These are phyloP conservation scores for Suaeda aralocaspica DNA, from an alignment of 148 eudicot genomes.

Conservation along the genomic window DNA sequence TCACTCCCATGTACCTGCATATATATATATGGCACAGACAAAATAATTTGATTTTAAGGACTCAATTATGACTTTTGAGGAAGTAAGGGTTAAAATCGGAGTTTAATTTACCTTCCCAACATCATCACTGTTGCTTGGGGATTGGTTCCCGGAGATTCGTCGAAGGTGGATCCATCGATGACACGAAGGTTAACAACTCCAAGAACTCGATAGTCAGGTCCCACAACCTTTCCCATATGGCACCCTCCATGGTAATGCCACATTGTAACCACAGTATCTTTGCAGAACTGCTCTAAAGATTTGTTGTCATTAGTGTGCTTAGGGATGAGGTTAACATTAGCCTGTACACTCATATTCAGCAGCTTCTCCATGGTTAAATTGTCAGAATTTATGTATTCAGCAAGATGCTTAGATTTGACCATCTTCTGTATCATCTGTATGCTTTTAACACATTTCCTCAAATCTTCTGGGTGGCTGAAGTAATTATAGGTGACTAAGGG, in stretches of 20 bases:
- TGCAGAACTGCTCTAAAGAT: slow-evolving; percentile 77
- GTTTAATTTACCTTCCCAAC: slow-evolving; percentile 75
- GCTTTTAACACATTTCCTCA: slow-evolving; percentile 60
- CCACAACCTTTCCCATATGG: slow-evolving; percentile 76
- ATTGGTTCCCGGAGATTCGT: slow-evolving; percentile 86
- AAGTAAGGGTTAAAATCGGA: neutral
- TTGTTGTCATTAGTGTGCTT: slow-evolving; percentile 63
- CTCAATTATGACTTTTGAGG: neutral
- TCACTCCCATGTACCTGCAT: slow-evolving; percentile 95
- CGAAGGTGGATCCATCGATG: slow-evolving; percentile 74
- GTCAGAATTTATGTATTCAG: slow-evolving; percentile 42
- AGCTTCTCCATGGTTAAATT: slow-evolving; percentile 39
- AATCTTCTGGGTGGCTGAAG: slow-evolving; percentile 72
- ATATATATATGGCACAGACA: neutral
- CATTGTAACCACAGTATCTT: slow-evolving; percentile 79
- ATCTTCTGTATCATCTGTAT: slow-evolving; percentile 54
- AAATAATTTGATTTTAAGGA: neutral
- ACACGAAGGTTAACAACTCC: slow-evolving; percentile 73
- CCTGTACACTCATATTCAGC: slow-evolving; percentile 71
- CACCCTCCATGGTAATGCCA: slow-evolving; percentile 99
- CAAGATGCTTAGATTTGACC: slow-evolving; percentile 43
- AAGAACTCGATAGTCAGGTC: slow-evolving; percentile 45
- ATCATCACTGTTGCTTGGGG: slow-evolving; percentile 98
- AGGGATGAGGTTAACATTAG: slow-evolving; percentile 73
- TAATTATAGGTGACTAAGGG: slow-evolving; percentile 84